Percentiles rank a stretch among this genome's conserved stretches.
Evolutionary conservation across 1,284 basidiomycete species (phyloP).

Genomic region (Ceraceosorus guamensis): DNA sequence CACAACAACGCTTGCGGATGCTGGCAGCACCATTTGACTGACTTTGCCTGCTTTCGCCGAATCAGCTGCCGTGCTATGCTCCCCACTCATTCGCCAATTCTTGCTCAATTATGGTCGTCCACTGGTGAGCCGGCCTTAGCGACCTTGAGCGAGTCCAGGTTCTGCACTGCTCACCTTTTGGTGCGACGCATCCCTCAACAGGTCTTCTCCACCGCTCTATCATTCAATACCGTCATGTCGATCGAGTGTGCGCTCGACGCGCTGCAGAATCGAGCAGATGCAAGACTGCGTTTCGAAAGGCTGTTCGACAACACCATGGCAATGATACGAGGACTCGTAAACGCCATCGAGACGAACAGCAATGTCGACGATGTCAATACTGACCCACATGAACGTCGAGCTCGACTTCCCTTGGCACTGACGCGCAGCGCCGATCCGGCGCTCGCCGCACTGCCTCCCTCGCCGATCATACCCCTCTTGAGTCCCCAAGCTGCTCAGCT

Average conservation of each 20-base stretch:
- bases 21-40: neutral
- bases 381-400: neutral
- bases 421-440: neutral
- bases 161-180: no score
- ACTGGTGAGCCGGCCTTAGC: conserved; percentile 55
- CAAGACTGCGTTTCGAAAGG: neutral
- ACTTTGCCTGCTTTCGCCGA: neutral
- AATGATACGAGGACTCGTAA: neutral
- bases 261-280: conserved; percentile 51
- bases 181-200: conserved; percentile 15
- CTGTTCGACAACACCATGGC: no score
- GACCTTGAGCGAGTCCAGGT: no score
- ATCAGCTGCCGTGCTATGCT: conserved; percentile 67
- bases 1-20: neutral
- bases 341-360: neutral
- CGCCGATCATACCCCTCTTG: conserved; percentile 76
- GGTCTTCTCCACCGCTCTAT: conserved; percentile 36
- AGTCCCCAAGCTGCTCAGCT: conserved; percentile 67
- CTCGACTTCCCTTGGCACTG: no score
- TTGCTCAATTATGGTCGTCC: conserved; percentile 87
- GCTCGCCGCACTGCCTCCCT: conserved; percentile 9
- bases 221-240: conserved; percentile 52
- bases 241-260: conserved; percentile 71
- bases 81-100: conserved; percentile 67
- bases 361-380: neutral